Evolutionary conservation across 1,284 basidiomycete species (phyloP), one percentile per base, ranked within the genome.

Genomic region (Apiotrichum montevideense): DNA sequence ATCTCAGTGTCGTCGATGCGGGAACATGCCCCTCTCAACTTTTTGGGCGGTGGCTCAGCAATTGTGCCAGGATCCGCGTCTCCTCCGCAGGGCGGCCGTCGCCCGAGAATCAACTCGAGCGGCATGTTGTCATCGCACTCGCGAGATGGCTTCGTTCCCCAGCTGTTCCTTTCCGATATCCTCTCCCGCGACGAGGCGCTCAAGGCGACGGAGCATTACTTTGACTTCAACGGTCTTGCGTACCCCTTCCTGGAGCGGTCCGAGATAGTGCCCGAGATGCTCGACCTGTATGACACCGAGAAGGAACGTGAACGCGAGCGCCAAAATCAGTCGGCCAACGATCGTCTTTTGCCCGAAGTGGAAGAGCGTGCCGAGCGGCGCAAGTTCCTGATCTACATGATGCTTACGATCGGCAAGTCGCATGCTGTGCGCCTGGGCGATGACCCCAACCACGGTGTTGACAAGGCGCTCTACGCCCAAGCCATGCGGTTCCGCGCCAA

Each of bases 321-420:
- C 10, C 11, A 15, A 6, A 50, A n/a, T 13, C 29, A 21, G 6
- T 4, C 37, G 8, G 21, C 7, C 39, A 21, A 14, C 11, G 21
- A 47, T n/a, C 10, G 48, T 4, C 5, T 33, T 3, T 14, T 34
- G 15, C 33, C 35, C 21, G 40, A 45, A 34, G n/a, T 34, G 3
- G 55, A 54, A 10, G 49, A 39, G 43, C 50, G 46, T 14, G n/a
- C 39, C n/a, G 59, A 61, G 35, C 54, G 60, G 1, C 63, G 65
- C 41, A 64, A 69, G 48, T 69, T 70, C 51, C 46, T 67, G 37
- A 44, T 67, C n/a, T 65, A 62, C 60, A 65, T 70, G 65, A 64
- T 69, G 14, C 63, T 68, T 32, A 64, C 67, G 1, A 60, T 70
- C 33, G 69, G 69, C 2, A 62, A 57, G 1, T 57, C 58, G 11